Conservation (phyloP, 495 filamentous ascomycete species). For the Penicillium chermesinum region DNA sequence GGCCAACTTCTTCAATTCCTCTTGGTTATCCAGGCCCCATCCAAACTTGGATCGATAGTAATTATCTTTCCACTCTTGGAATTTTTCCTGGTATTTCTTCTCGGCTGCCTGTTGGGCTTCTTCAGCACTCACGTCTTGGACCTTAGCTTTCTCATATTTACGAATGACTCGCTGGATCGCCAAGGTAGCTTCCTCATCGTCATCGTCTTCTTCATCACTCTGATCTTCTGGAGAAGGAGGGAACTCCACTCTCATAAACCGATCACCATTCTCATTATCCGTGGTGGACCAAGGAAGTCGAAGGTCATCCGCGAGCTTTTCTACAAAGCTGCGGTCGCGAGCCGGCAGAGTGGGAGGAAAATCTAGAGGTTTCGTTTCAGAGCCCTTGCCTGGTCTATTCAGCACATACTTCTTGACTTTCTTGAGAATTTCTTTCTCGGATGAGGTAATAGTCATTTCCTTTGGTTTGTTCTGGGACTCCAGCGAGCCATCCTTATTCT, state of each 20-base stretch:
- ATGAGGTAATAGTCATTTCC: slow-evolving; percentile 65
- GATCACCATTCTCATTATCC: slow-evolving; percentile 69
- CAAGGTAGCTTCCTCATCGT: slow-evolving; percentile 81
- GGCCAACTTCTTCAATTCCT: slow-evolving; percentile 73
- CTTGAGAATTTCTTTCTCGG: slow-evolving; percentile 77
- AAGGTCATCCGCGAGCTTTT: slow-evolving; percentile 78
- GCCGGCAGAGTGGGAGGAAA: slow-evolving; percentile 72
- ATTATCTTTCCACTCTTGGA: slow-evolving; percentile 84
- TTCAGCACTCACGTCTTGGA: slow-evolving; percentile 72
- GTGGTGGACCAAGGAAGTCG: slow-evolving; percentile 77
- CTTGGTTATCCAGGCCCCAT: slow-evolving; percentile 79
- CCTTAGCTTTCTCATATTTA: slow-evolving; percentile 83
- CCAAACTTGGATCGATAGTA: slow-evolving; percentile 89
- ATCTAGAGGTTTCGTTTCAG: slow-evolving; percentile 52
- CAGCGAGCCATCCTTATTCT: slow-evolving; percentile 47
- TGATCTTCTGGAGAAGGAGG: slow-evolving; percentile 44
- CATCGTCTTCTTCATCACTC: slow-evolving; percentile 56
- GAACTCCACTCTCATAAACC: slow-evolving; percentile 71
- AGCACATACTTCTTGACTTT: slow-evolving; percentile 75
- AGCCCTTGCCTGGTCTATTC: slow-evolving; percentile 47
- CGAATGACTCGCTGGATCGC: slow-evolving; percentile 79
- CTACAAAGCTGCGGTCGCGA: slow-evolving; percentile 84
- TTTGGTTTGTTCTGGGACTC: slow-evolving; percentile 59
- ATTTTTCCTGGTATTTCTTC: slow-evolving; percentile 79
- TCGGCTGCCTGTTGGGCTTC: slow-evolving; percentile 73